Evolutionary conservation across 805 yeast species (phyloP).

Genomic region (Lipomyces oligophaga): DNA sequence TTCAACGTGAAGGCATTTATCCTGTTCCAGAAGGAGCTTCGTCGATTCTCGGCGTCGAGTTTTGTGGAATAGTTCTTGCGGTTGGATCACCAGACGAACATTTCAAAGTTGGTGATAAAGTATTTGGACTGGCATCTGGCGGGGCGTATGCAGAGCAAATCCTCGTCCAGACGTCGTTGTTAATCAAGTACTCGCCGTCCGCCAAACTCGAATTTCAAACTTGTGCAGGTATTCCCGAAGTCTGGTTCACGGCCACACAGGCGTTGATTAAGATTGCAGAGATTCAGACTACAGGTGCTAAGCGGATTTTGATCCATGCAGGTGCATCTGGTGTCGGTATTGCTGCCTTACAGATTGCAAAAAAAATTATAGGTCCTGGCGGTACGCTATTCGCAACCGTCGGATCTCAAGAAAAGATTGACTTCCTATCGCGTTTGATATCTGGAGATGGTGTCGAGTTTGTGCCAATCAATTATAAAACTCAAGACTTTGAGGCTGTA

Average conservation of each 20-base stretch:
- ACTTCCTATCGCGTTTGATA: constrained; percentile 31
- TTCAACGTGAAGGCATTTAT: constrained; percentile 35
- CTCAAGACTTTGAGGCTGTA: constrained; percentile 18
- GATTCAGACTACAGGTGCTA: constrained; percentile 31
- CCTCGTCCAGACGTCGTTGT: constrained; percentile 31
- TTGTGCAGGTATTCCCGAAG: constrained; percentile 39
- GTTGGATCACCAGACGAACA: constrained; percentile 33
- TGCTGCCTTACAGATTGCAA: constrained; percentile 40
- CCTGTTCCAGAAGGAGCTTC: constrained; percentile 37
- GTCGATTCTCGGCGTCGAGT: constrained; percentile 39
- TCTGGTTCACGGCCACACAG: constrained; percentile 41
- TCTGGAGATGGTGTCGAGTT: constrained; percentile 26
- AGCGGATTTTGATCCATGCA: constrained; percentile 37
- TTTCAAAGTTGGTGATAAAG: constrained; percentile 36
- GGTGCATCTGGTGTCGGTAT: constrained; percentile 39
- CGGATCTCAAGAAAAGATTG: constrained; percentile 33
- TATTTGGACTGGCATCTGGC: constrained; percentile 39
- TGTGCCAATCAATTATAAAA: constrained; percentile 32
- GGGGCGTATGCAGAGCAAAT: constrained; percentile 42
- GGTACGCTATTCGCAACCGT: constrained; percentile 37
- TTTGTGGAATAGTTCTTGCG: constrained; percentile 35
- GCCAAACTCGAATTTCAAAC: constrained; percentile 26
- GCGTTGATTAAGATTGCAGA: constrained; percentile 32
- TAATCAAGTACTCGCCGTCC: constrained; percentile 31
- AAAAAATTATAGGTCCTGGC: constrained; percentile 35